Conservation (phyloP, 345 rosid species). For the Salix arbutifolia region DNA sequence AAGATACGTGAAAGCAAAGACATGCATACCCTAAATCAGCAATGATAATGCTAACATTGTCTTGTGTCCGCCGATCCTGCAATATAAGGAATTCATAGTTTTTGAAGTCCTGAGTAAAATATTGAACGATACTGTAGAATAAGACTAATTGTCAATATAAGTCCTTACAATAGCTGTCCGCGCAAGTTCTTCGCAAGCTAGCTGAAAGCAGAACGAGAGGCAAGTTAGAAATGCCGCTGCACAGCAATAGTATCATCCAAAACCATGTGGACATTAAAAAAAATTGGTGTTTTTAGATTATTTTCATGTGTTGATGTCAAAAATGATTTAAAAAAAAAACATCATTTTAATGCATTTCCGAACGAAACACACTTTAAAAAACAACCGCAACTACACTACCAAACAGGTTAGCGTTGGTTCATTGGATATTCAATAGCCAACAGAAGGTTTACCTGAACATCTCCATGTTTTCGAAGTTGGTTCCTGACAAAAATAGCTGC, state of each 20-base stretch:
- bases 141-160: slow-evolving; percentile 1
- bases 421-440: neutral
- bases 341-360: too few relatives aligned
- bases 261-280: neutral
- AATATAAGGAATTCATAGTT: slow-evolving; percentile 16
- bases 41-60: slow-evolving; percentile 68
- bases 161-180: slow-evolving; percentile 65
- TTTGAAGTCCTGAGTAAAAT: neutral
- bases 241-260: neutral
- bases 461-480: slow-evolving; percentile 79
- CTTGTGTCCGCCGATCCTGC: slow-evolving; percentile 76
- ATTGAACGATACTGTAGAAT: neutral
- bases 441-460: slow-evolving; percentile 63
- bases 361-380: fast-evolving
- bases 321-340: too few relatives aligned
- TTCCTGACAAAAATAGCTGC: slow-evolving; percentile 69
- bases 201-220: slow-evolving; percentile 41
- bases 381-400: fast-evolving
- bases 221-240: slow-evolving; percentile 1
- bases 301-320: too few relatives aligned
- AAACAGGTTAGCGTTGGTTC: neutral
- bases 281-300: too few relatives aligned
- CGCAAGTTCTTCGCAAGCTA: slow-evolving; percentile 85
- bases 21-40: slow-evolving; percentile 77
- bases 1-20: neutral